These are phyloP conservation scores for Lentithecium fluviatile DNA, from an alignment of 495 filamentous ascomycete species.

Conservation along the genomic window DNA sequence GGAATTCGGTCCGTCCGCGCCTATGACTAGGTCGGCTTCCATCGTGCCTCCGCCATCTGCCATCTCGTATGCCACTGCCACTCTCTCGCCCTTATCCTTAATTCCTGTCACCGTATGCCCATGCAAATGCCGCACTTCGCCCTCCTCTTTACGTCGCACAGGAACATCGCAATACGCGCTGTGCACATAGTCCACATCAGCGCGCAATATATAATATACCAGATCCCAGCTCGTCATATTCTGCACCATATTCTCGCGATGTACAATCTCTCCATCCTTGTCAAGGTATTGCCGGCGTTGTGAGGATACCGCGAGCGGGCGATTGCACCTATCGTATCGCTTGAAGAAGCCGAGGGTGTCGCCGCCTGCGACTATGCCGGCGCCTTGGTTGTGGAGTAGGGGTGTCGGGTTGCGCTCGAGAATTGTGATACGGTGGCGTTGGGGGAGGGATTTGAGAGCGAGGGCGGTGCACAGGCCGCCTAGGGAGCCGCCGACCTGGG, in stretches of 20 bases:
- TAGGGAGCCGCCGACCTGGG: conserved; percentile 29
- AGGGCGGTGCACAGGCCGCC: conserved; percentile 40
- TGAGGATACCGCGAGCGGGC: conserved; percentile 16
- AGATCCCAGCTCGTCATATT: conserved; percentile 53
- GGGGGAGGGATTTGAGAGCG: conserved; percentile 47
- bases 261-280: conserved; percentile 23
- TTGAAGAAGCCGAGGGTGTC: conserved; percentile 31
- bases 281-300: conserved; percentile 24
- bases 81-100: conserved; percentile 42
- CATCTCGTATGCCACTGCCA: conserved; percentile 45
- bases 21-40: conserved; percentile 52
- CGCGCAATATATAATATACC: conserved; percentile 54
- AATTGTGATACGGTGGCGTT: conserved; percentile 47
- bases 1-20: conserved; percentile 58
- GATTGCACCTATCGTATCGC: conserved; percentile 19
- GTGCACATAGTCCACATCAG: conserved; percentile 54
- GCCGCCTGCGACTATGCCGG: conserved; percentile 49
- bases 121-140: conserved; percentile 49
- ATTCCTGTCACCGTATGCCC: conserved; percentile 51
- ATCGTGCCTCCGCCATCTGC: conserved; percentile 41
- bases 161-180: conserved; percentile 22
- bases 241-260: conserved; percentile 29
- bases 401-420: conserved; percentile 44
- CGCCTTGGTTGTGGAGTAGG: conserved; percentile 52
- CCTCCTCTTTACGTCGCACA: conserved; percentile 37